These are phyloP conservation scores for Russula griseocarnosa DNA, from an alignment of 768 basidiomycete genomes.

Conservation along the genomic window DNA sequence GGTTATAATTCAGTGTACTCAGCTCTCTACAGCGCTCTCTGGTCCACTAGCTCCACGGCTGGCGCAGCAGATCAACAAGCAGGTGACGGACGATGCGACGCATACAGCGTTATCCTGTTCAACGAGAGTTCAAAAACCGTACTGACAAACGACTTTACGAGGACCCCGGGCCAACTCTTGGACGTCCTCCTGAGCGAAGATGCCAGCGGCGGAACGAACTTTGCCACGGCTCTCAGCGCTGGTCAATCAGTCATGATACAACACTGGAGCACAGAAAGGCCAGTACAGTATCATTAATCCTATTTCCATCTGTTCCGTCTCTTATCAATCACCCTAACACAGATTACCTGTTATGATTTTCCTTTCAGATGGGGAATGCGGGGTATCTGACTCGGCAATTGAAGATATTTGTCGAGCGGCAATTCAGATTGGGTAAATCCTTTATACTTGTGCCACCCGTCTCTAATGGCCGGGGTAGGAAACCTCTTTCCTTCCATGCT, in stretches of 20 bases:
- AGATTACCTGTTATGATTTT: slow-evolving; percentile 54
- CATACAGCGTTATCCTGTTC: slow-evolving; percentile 59
- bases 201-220: slow-evolving; percentile 44
- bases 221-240: slow-evolving; percentile 38
- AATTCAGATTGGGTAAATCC: slow-evolving; percentile 34
- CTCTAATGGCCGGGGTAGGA: slow-evolving; percentile 34
- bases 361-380: slow-evolving; percentile 53
- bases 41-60: slow-evolving; percentile 45
- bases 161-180: slow-evolving; percentile 46
- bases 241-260: slow-evolving; percentile 41
- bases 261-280: slow-evolving; percentile 52
- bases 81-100: slow-evolving; percentile 40
- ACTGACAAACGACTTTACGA: slow-evolving; percentile 45
- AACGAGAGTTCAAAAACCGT: slow-evolving; percentile 29
- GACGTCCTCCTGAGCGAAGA: slow-evolving; percentile 35
- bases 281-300: not conserved
- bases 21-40: slow-evolving; percentile 47
- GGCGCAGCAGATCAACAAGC: slow-evolving; percentile 29
- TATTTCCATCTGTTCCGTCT: not conserved
- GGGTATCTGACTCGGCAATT: slow-evolving; percentile 39
- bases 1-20: slow-evolving; percentile 47
- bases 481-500: slow-evolving; percentile 54
- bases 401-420: slow-evolving; percentile 32
- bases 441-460: not conserved
- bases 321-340: not conserved